Evolutionary conservation across 805 yeast species (phyloP).

Genomic region (Alloascoidea hylecoeti): DNA sequence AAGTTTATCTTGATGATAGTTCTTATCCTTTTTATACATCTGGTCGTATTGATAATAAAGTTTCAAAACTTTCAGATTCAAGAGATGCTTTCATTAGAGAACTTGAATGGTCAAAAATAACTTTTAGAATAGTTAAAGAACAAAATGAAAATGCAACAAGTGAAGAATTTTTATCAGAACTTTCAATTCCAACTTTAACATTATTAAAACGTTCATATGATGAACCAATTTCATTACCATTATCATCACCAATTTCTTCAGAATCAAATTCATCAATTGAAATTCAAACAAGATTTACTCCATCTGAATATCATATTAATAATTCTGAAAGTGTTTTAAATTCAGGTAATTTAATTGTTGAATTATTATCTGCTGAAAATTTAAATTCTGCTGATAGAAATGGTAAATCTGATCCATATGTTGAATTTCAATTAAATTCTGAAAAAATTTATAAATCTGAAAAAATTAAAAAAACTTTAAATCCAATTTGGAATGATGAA

Average conservation of each 20-base stretch:
- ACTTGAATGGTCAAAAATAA: constrained; percentile 55
- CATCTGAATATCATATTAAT: constrained; percentile 51
- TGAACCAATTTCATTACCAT: constrained; percentile 40
- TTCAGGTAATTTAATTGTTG: constrained; percentile 55
- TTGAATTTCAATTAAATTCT: constrained; percentile 52
- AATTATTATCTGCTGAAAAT: constrained; percentile 46
- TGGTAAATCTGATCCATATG: constrained; percentile 91
- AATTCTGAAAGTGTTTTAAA: constrained; percentile 62
- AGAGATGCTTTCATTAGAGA: constrained; percentile 73
- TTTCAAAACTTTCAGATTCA: constrained; percentile 28
- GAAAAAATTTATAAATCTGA: constrained; percentile 58
- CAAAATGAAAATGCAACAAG: constrained; percentile 30
- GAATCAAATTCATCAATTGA: constrained; percentile 19
- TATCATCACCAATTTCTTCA: constrained; percentile 37
- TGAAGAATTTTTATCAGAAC: constrained; percentile 45
- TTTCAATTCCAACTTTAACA: constrained; percentile 50
- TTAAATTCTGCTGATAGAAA: constrained; percentile 79
- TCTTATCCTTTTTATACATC: constrained; percentile 53
- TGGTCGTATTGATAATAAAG: constrained; percentile 26
- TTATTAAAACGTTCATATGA: constrained; percentile 53
- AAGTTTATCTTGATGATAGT: constrained; percentile 62
- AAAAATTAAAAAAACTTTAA: constrained; percentile 71
- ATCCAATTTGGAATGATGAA: constrained; percentile 91
- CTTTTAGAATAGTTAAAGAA: constrained; percentile 44
- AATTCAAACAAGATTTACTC: constrained; percentile 65